Evolutionary conservation across 148 eudicot species (phyloP), one percentile per base, ranked within the genome.

Genomic region (Chenopodium album): DNA sequence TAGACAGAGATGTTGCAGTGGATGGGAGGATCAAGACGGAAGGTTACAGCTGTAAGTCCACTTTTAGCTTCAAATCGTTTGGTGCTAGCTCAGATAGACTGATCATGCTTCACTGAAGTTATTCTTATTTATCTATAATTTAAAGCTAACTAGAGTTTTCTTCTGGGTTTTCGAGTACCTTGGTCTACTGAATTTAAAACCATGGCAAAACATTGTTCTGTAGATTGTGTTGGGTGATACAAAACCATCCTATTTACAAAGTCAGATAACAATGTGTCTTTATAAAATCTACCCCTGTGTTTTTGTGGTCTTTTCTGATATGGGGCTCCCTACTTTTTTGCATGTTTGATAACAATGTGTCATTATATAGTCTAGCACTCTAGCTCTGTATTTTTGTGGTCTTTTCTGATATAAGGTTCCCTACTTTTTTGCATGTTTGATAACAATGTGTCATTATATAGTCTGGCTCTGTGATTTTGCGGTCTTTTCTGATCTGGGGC

Each of bases 1-100:
- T 78, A 1, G 50, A 73, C 29, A 69, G 73, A 75, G 63, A 94
- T 94, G 98, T 89, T 94, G 79, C 98, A 94, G 78, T 94, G 98
- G 98, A 92, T 91, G 98, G 98, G 98, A 76, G 98, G 98, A 71
- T 92, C 98, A 69, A 87, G 97, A 87, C 92, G 94, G 84, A 94
- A 94, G 85, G 94, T 94, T 67, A 76, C 92, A 47, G 78, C 91
- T 71, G 98, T 94, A 86, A 91, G 95, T 89, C 69, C 74, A 16
- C 37, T 80, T 69, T 48, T 69, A 29, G 65, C 50, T 66, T 79
- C 60, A 14, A 29, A 62, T 47, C 54, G 12, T 70, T 75, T 64
- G 29, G 75, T 63, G 73, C 73, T 76, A 20, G 29, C 26, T 71
- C 17, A 41, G 20, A n/a, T 76, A 60, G 28, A 34, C 9, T 48